Percentiles rank a stretch among this genome's conserved stretches.
Conservation (phyloP, 306 rosid species). For the Parietaria judaica region DNA sequence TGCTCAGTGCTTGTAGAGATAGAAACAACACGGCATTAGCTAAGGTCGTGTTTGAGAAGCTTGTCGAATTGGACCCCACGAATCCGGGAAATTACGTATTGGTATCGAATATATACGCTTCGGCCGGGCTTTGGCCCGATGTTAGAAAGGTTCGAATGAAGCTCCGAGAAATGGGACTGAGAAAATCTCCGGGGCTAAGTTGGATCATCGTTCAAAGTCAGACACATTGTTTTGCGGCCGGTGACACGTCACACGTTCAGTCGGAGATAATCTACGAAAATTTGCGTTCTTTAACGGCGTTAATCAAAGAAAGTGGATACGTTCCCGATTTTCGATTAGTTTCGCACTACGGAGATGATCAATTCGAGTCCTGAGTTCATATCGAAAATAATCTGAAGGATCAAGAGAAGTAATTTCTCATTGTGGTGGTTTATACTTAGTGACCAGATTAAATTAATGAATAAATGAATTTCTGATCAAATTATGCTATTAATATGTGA, state of each 20-base stretch:
- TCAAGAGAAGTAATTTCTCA: neutral
- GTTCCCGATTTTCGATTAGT: constrained; percentile 14
- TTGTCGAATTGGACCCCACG: constrained; percentile 37
- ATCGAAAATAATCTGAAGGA: neutral
- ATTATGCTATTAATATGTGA: too few species aligned
- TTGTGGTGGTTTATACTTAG: too few species aligned
- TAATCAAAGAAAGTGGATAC: constrained; percentile 28
- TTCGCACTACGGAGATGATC: constrained; percentile 20
- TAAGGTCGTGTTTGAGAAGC: constrained; percentile 26
- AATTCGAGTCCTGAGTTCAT: neutral
- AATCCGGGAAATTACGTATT: constrained; percentile 36
- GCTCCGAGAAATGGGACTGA: constrained; percentile 32
- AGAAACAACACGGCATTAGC: constrained; percentile 20
- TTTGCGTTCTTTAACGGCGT: constrained; percentile 25
- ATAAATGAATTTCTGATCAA: too few species aligned
- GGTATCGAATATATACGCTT: constrained; percentile 41
- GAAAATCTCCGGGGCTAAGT: constrained; percentile 33
- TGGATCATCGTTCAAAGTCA: constrained; percentile 36
- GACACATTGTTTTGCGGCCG: constrained; percentile 27
- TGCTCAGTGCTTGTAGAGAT: constrained; percentile 36
- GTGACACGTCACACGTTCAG: constrained; percentile 28
- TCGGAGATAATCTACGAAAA: constrained; percentile 30
- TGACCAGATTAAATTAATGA: too few species aligned
- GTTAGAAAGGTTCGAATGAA: constrained; percentile 24
- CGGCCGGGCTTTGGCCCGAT: constrained; percentile 33